Base-by-base conservation (phyloP, 83 land plant genomes). In the Thuja plicata region DNA sequence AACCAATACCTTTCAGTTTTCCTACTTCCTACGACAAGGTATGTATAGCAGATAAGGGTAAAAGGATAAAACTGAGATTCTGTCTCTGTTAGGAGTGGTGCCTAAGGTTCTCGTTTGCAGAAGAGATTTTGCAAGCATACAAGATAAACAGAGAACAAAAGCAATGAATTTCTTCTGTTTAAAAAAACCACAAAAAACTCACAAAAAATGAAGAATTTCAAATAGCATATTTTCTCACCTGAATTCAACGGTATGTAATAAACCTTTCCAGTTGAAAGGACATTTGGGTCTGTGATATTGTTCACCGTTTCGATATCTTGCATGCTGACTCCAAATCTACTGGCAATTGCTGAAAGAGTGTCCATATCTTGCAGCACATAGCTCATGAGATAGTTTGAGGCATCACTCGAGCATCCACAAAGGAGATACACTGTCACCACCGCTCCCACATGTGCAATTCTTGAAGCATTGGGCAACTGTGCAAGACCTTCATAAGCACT, bases 331-430 rank as follows among this genome's bases (percentile, higher is more conserved):
- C 93, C 93, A 87, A 95, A 95, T 60, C 94, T 85, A 87, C 94
- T 94, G 13, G 93, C 92, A 87, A 95, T 87, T 8, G 91, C 88
- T 40, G 37, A 89, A 8, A 95, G 82, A 21, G 89, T 88, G 76
- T 95, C 97, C 73, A 88, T 90, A 13, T 92, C 93, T 55, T 82
- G 86, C 91, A 92, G 50, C 78, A 93, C 95, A 89, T 95, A 94
- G 79, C 93, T 95, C 94, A 95, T 84, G 91, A 95, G 83, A 41
- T 95, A 95, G 84, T 94, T 94, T 95, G 95, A 95, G 66, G 92
- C 81, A 87, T 93, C 93, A 76, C 90, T 95, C 1, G 96, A 95
- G 85, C 96, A 95, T 52, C 95, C 96, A 90, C 96, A 95, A 13
- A 93, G 62, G 90, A 94, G 87, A 84, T 87, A 86, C 89, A 94